Evolutionary conservation across 2,329 filamentous ascomycete genomes (phyloP), one percentile per base, ranked within the genome.

Genomic region (Aspergillus fischeri): DNA sequence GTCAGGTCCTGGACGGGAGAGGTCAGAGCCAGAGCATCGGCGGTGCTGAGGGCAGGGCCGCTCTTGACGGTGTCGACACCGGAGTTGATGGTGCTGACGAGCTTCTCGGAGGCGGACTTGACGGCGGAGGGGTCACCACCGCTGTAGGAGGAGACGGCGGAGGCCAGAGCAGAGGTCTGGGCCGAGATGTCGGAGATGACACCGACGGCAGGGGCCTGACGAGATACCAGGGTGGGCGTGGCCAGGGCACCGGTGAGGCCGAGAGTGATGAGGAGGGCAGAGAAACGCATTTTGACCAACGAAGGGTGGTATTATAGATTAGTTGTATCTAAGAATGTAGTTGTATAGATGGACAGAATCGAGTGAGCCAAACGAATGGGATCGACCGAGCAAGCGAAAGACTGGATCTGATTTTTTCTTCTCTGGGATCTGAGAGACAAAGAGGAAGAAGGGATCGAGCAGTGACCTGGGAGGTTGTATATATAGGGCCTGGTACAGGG

Each of bases 11-110:
- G 44, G 44, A 47, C 44, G 32, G 68, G 65, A 17, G 24, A 10
- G 41, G 64, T 64, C 24, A 74, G 67, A 28, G 52, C 49, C 25
- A 71, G 60, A 29, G 70, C 70, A 47, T 72, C 71, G 11, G 38
- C 58, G 57, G 55, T 52, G 63, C 55, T 59, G 52, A 74, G 64
- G 4, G 60, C 50, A 7, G 42, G 24, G 52, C 65, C 54, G 54
- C 29, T 54, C 29, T 66, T 59, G 54, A 71, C 67, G 45, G 59
- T 57, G 20, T 52, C 51, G 60, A 65, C 63, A 55, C 70, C 71
- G 29, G 49, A 29, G 54, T 63, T 65, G 63, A 71, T 71, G 55
- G 57, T 55, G 44, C 51, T 52, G 52, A 71, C 55, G 55, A 72
- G 52, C 28, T 61, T 57, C 17, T 61, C 53, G 4, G 63, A 61